Evolutionary conservation across 1,284 basidiomycete species (phyloP), one percentile per base, ranked within the genome.

Genomic region (Cutaneotrichosporon cutaneum): DNA sequence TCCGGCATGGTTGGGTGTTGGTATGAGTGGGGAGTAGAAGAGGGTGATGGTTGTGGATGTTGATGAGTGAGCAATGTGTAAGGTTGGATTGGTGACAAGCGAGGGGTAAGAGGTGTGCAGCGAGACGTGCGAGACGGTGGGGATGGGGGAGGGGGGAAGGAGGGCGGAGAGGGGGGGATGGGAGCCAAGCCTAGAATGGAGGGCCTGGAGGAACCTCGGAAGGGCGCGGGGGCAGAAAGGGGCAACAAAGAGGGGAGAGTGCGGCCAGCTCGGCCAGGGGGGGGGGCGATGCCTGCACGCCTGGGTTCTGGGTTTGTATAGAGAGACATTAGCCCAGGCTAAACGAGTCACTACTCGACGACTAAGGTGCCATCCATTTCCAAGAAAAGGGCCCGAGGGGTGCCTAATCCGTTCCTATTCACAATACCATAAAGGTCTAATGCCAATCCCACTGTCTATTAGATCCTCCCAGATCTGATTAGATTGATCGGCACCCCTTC

Each of bases 1-100:
- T 56, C 55, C 27, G 55, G 39, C 36, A 44, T 56, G 54, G 26
- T 39, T 55, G 16, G 35, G 22, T 55, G 36, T 21, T 18, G 16
- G 26, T 55, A n/a, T 44, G 54, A 22, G 27, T 44, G 39, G 2
- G 39, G 18, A n/a, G 1, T 18, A 7, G 16, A 2, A 42, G 18
- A 8, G 16, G 11, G 35, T 11, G n/a, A 10, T 21, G 9, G 18
- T 21, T 55, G 24, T n/a, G 52, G 26, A 11, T 44, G 54, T 30
- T 18, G 54, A 36, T 39, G 35, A 30, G 21, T 32, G 52, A 54
- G 44, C 10, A 45, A 45, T 45, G 44, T 16, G 14, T 16, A 42
- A n/a, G n/a, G 21, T 48, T 24, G 26, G 21, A 11, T 26, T 48
- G 45, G 45, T 48, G 45, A 48, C 45, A 48, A 48, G 21, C 45